Evolutionary conservation across 2,329 filamentous ascomycete species (phyloP), one percentile per base, ranked within the genome.

Genomic region (Didymella lethalis): DNA sequence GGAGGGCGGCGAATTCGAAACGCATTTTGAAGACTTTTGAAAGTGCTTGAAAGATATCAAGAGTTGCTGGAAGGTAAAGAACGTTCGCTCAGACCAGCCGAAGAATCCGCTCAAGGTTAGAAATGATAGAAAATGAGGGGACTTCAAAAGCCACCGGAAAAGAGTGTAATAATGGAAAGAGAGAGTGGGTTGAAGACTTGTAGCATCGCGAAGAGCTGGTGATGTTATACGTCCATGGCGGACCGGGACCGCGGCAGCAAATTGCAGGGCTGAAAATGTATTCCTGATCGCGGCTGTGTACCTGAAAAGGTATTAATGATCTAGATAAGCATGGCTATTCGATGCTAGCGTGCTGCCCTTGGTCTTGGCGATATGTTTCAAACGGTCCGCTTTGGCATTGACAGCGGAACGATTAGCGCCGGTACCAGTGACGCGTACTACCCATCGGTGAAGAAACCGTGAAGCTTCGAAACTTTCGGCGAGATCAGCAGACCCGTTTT

Each of bases 51-150:
- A 48, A 10, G 31, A 43, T 25, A 45, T 10, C 25, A 25, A 4
- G 18, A 10, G 34, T 46, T 54, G 32, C n/a, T 50, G 18, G 48
- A 62, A 44, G 29, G 43, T 48, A 66, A 59, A 44, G 54, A 62
- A 62, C 61, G 65, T 58, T 63, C 49, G 64, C 56, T 67, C 66
- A 68, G 63, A 58, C 67, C 64, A 65, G 67, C 63, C 67, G 57
- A 65, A 58, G 55, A 67, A 57, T 57, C 40, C 54, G 63, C 57
- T 68, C 66, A 67, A 61, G 47, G 18, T 64, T 29, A 52, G 57
- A 31, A 63, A 62, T 29, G 59, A 67, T 45, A 48, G 58, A 60
- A 66, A 57, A 60, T 28, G 45, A 53, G 31, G 26, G 38, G 32
- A 45, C 12, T 28, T 58, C 50, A 48, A 51, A 52, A 51, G 48